A percentile compares a stretch with the other conserved stretches of the same genome.
Conservation (phyloP, 208 protist genomes). For the Crithidia bombi region DNA sequence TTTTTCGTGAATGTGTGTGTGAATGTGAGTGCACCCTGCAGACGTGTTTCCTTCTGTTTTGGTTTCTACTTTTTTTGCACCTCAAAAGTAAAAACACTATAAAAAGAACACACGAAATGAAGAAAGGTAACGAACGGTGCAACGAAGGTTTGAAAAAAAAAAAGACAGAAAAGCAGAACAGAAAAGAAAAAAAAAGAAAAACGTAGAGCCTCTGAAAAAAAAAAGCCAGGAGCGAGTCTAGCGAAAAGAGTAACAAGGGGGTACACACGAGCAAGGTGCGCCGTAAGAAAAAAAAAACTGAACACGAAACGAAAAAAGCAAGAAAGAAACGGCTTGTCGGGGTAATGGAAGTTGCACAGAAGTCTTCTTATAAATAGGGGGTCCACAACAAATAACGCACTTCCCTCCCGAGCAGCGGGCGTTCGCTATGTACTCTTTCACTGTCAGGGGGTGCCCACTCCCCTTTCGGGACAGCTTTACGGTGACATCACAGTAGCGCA, state of each 20-base stretch:
- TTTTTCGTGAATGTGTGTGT: too few relatives aligned
- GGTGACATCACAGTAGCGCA: slow-evolving; percentile 35
- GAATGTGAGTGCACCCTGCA: too few relatives aligned
- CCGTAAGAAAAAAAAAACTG: slow-evolving; percentile 6
- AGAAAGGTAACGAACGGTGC: too few relatives aligned
- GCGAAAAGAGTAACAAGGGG: too few relatives aligned
- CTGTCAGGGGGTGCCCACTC: too few relatives aligned
- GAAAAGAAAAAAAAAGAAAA: not conserved
- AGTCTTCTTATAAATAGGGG: not conserved
- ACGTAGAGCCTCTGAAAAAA: not conserved
- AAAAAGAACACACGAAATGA: not conserved
- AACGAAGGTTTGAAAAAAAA: too few relatives aligned
- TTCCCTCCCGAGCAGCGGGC: too few relatives aligned
- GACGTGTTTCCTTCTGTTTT: too few relatives aligned
- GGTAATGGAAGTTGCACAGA: not conserved
- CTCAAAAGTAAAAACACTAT: not conserved
- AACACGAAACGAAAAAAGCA: not conserved
- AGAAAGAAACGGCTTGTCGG: not conserved
- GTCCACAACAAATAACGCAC: too few relatives aligned
- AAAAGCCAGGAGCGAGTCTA: not conserved
- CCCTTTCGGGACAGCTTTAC: not conserved
- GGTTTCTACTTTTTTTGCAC: too few relatives aligned
- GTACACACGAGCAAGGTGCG: not conserved
- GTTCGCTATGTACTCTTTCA: too few relatives aligned
- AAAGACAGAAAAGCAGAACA: not conserved